Evolutionary conservation across 371 early-diverging fungal genomes (phyloP).

Genomic region (Mucor sp.): DNA sequence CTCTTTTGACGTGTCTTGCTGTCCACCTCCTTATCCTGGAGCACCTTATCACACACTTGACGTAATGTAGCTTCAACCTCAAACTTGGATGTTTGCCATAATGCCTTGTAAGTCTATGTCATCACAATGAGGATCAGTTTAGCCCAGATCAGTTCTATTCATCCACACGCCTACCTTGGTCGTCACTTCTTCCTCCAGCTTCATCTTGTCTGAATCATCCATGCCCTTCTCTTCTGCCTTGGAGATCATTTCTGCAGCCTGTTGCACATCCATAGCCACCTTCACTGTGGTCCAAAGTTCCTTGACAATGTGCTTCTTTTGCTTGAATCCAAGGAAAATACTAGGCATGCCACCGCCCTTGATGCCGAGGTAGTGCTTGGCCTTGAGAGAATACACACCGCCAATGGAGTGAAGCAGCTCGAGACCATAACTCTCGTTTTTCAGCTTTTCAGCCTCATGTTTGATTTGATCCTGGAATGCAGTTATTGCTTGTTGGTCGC

Average conservation of each 20-base stretch:
- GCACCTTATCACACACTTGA: slow-evolving; percentile 85
- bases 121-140: not conserved
- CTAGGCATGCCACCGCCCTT: slow-evolving; percentile 62
- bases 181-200: slow-evolving; percentile 75
- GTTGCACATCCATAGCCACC: slow-evolving; percentile 90
- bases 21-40: slow-evolving; percentile 62
- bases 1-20: slow-evolving; percentile 38
- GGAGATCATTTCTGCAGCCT: slow-evolving; percentile 79
- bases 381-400: slow-evolving; percentile 84
- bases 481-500: slow-evolving; percentile 44
- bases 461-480: slow-evolving; percentile 73
- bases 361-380: slow-evolving; percentile 77
- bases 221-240: slow-evolving; percentile 83
- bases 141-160: not conserved
- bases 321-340: slow-evolving; percentile 65
- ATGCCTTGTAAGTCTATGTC: slow-evolving; percentile 79
- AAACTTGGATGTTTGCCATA: slow-evolving; percentile 93
- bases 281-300: slow-evolving; percentile 90
- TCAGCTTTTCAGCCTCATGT: slow-evolving; percentile 85
- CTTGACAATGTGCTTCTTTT: slow-evolving; percentile 82
- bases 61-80: slow-evolving; percentile 88
- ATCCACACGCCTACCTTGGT: slow-evolving; percentile 41
- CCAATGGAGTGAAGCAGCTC: slow-evolving; percentile 93
- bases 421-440: slow-evolving; percentile 87
- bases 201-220: slow-evolving; percentile 64